Base-by-base conservation (phyloP, 2,329 filamentous ascomycete species). In the Aspergillus hiratsukae region DNA sequence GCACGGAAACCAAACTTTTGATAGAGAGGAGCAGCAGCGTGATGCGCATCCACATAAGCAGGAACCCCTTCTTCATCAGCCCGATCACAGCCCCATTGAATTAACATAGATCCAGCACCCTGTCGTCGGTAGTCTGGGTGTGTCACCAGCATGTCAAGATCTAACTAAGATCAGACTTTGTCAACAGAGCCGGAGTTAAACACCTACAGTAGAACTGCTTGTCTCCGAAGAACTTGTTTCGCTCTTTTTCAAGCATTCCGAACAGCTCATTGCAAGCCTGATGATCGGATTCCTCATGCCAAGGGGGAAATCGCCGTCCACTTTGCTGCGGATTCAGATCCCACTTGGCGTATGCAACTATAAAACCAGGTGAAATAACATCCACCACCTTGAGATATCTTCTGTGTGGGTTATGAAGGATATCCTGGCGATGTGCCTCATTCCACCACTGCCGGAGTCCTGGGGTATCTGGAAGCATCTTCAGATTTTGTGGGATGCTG, bases 311-410 rank as follows among this genome's bases (percentile, higher is more conserved):
- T 8, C 69, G 66, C 29, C 28, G 40, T 4, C 66, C 69, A 11
- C 69, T 63, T 31, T 68, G 59, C 8, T 66, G 48, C 56, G 58
- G 63, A 25, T 63, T 52, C 17, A 65, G 29, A 46, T 69, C 67
- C 69, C 69, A 72, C 58, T 70, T 70, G 17, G 60, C 69, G 37
- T 64, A 72, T 11, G 69, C 66, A 40, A 61, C 56, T 19, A 71
- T 55, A 11, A 53, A 17, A 21, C 45, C 58, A 7, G 61, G 60
- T 0, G 58, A 48, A 2, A 46, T 28, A 1, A 62, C 53, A 31
- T 72, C 69, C 35, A 69, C 50, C 2, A 70, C 58, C 45, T 69
- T 69, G 25, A 71, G n/a, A 29, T 67, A 70, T 5, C 57, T 60
- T 37, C 63, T 60, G 29, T 56, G 58, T 1, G 66, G 67, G 28